Evolutionary conservation across 495 filamentous ascomycete species (phyloP), one percentile per base, ranked within the genome.

Genomic region (Aspergillus bridgeri): DNA sequence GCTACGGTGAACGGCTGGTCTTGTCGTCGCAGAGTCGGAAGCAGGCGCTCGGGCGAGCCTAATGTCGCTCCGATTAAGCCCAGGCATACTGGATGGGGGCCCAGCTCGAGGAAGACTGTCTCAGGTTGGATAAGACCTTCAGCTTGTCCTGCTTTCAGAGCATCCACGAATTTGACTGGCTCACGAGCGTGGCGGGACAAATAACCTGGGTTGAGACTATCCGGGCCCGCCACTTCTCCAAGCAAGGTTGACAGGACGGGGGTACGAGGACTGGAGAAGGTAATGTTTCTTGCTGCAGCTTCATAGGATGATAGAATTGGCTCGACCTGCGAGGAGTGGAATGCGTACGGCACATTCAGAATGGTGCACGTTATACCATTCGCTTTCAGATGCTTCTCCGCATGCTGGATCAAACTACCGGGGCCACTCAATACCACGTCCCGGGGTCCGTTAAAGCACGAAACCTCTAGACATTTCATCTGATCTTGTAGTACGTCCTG

Each of bases 301-400:
- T 88, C 83, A 45, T 91, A 87, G 0, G 79, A 76, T 6, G 83
- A 80, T 5, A 90, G 65, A 27, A 92, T 87, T 11, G 85, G 78
- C 23, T 91, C 84, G 18, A 92, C 84, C 63, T 92, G 89, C 0
- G 82, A 74, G 2, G 88, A 87, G 68, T 93, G 89, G 79, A 91
- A 92, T 4, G 89, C 89, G 59, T 83, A 91, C 19, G 85, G 86
- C 18, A 91, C 82, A 24, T 81, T 79, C 6, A 92, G 75, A 48
- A 82, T 83, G 1, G 82, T 89, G 62, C 77, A 84, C 69, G 33
- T 87, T 89, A 65, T 85, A 75, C 3, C 79, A 77, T 33, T 74
- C 71, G 19, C 78, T 69, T 54, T 86, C 78, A 20, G 84, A 13
- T 38, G 33, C 13, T 15, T 38, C 11, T 38, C 77, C 60, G 92